Percentiles rank a stretch among this genome's conserved stretches.
Conservation (phyloP, 2,329 filamentous ascomycete species). For the Colletotrichum shisoi region DNA sequence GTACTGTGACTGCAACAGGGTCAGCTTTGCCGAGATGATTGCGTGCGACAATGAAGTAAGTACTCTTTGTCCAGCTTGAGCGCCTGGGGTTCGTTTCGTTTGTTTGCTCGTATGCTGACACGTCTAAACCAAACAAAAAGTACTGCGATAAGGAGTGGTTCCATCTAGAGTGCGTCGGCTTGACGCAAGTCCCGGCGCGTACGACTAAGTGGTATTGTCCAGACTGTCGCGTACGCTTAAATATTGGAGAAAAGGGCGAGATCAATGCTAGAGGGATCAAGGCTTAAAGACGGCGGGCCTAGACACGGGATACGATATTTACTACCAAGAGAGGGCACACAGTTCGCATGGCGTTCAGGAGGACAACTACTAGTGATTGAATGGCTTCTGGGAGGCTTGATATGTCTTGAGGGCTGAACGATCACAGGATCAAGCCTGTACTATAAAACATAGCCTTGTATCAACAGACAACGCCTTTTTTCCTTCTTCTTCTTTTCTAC, state of each 20-base stretch:
- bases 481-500: no score
- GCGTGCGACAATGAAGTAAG: conserved; percentile 81
- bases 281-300: conserved; percentile 46
- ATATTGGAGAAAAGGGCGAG: conserved; percentile 70
- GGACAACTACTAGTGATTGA: neutral
- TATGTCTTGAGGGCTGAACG: neutral
- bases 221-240: conserved; percentile 70
- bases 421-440: neutral
- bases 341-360: conserved; percentile 10
- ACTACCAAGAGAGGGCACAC: neutral
- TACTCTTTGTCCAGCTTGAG: conserved; percentile 41
- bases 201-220: conserved; percentile 88
- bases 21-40: conserved; percentile 85
- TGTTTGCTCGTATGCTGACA: conserved; percentile 40
- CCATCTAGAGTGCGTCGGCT: conserved; percentile 77
- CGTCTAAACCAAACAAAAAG: conserved; percentile 47
- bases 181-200: conserved; percentile 72
- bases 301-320: neutral
- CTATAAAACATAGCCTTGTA: conserved; percentile 10
- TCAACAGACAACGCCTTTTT: neutral
- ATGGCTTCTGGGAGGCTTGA: neutral
- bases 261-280: conserved; percentile 66
- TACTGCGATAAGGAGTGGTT: conserved; percentile 87
- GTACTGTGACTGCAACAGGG: conserved; percentile 81
- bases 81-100: neutral